Conservation (phyloP, 2,329 filamentous ascomycete species). For the Sarocladium kiliense region DNA sequence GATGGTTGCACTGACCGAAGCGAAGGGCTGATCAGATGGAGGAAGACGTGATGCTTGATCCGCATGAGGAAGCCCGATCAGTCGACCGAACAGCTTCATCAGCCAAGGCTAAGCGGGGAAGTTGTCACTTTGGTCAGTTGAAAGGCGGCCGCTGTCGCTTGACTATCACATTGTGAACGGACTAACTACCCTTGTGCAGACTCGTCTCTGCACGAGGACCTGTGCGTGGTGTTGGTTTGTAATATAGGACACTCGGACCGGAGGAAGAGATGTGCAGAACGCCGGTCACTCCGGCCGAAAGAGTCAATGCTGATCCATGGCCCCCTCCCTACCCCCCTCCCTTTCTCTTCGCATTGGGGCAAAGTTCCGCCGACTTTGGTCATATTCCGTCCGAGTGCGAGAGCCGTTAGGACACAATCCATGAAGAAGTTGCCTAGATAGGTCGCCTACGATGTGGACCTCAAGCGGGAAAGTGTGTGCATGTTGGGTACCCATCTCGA, state of each 20-base stretch:
- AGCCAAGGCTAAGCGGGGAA: not conserved
- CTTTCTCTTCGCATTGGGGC: not conserved
- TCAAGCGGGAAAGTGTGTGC: not conserved
- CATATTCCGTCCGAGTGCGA: not conserved
- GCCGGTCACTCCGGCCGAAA: slow-evolving; percentile 1
- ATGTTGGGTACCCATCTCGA: slow-evolving; percentile 2
- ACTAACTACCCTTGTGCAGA: not conserved
- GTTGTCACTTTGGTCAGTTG: not conserved
- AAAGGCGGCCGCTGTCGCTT: not conserved
- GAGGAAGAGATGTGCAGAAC: not conserved
- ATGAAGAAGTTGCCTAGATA: not conserved
- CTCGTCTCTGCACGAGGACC: not conserved
- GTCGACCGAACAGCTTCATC: not conserved
- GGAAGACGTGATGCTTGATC: not conserved
- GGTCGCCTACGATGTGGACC: not conserved
- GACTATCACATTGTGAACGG: not conserved
- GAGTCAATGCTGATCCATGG: not conserved
- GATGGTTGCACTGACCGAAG: slow-evolving; percentile 2
- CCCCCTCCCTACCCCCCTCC: not conserved
- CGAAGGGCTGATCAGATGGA: not conserved
- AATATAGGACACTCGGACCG: slow-evolving; percentile 3
- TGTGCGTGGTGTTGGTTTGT: not conserved
- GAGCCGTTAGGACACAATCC: not conserved
- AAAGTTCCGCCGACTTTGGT: not conserved
- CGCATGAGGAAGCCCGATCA: not conserved